Evolutionary conservation across 305 asterid genomes (phyloP).

Genomic region (Plantago rigida): DNA sequence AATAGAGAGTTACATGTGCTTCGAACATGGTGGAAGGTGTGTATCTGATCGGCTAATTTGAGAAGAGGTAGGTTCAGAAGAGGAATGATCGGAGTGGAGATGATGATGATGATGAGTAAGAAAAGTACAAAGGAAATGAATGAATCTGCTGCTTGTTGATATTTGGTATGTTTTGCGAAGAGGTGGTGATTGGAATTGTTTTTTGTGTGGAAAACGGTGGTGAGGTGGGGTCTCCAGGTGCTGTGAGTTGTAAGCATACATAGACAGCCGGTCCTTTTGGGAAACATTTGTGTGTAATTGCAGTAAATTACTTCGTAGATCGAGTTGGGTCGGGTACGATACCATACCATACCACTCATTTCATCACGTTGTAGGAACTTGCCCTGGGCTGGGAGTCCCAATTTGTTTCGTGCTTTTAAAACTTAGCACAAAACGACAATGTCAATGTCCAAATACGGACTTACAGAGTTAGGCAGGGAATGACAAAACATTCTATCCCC

Average conservation of each 20-base stretch:
- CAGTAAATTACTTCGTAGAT: background rate
- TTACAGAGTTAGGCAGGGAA: too few species aligned
- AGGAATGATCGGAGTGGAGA: constrained; percentile 38
- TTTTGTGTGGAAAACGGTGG: constrained; percentile 25
- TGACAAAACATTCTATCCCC: too few species aligned
- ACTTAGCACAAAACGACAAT: too few species aligned
- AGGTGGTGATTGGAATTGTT: background rate
- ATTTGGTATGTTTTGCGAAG: too few species aligned
- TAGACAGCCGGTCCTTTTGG: constrained; percentile 26
- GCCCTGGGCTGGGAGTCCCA: too few species aligned
- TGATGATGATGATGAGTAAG: background rate
- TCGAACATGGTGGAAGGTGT: constrained; percentile 57
- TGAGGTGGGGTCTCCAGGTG: constrained; percentile 31
- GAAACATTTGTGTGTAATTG: constrained; percentile 25
- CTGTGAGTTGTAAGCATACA: constrained; percentile 27
- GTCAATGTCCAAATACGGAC: too few species aligned
- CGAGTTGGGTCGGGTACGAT: background rate
- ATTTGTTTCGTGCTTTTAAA: too few species aligned
- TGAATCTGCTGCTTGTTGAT: background rate
- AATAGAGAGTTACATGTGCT: constrained; percentile 54
- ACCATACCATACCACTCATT: too few species aligned
- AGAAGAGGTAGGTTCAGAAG: constrained; percentile 21
- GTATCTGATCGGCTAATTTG: too few species aligned
- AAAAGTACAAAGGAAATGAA: constrained; percentile 7
- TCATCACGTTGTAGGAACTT: too few species aligned